Percentiles rank a stretch among this genome's conserved stretches.
Conservation (phyloP, 768 basidiomycete species). For the Phanerochaete sordida region DNA sequence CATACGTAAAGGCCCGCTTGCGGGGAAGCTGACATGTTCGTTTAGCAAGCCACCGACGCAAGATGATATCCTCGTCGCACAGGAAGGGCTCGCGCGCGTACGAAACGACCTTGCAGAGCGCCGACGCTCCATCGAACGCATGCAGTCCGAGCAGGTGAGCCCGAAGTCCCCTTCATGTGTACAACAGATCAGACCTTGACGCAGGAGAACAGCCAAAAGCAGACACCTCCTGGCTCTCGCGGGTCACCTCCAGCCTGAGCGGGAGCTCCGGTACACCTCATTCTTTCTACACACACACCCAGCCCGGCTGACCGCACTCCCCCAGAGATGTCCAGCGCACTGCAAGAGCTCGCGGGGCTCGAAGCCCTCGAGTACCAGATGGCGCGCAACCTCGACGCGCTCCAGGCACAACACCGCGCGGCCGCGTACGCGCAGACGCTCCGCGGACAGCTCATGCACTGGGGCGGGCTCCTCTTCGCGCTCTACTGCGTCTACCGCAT, state of each 20-base stretch:
- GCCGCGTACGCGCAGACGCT: constrained; percentile 52
- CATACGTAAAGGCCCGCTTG: neutral
- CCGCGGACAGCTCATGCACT: constrained; percentile 46
- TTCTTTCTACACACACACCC: no score
- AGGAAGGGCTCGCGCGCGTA: constrained; percentile 56
- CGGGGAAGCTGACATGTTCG: neutral
- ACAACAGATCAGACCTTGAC: neutral
- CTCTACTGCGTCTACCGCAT: constrained; percentile 65
- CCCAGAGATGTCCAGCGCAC: constrained; percentile 34
- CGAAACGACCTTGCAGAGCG: constrained; percentile 51
- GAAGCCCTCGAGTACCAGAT: constrained; percentile 69
- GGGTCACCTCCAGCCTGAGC: constrained; percentile 47
- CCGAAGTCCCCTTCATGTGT: no score
- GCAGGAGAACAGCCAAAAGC: constrained; percentile 10
- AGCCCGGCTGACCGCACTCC: no score
- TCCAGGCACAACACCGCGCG: constrained; percentile 46
- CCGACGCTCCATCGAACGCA: constrained; percentile 30
- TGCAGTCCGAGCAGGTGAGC: constrained; percentile 27
- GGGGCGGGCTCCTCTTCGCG: constrained; percentile 53
- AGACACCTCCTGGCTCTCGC: constrained; percentile 41
- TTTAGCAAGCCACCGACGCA: constrained; percentile 37
- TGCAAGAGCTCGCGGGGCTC: constrained; percentile 61
- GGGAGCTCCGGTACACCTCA: constrained; percentile 26
- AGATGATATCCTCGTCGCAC: constrained; percentile 49
- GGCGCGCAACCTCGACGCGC: constrained; percentile 47